phyloP scores from a whole-genome alignment of 177 flowering plant species.

The Viscum album region DNA sequence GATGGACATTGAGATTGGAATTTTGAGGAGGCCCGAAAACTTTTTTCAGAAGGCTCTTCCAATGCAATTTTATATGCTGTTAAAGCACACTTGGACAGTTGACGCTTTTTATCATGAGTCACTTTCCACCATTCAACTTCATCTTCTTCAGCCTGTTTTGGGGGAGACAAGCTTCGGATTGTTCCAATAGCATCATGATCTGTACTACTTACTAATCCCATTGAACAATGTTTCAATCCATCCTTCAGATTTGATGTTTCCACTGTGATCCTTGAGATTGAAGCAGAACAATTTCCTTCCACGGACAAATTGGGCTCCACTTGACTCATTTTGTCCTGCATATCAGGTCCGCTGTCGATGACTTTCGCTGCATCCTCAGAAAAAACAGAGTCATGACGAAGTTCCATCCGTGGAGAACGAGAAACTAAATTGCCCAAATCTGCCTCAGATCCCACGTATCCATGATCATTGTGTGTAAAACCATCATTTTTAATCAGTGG shows the following conservation, averaged over 20 bases:
- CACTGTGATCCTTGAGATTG: constrained; percentile 8
- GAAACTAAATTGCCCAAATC: constrained; percentile 7
- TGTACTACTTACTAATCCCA: constrained; percentile 8
- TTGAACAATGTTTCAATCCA: constrained; percentile 17
- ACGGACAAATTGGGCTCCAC: constrained; percentile 11
- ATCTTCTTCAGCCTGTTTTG: not conserved
- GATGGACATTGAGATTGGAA: not conserved
- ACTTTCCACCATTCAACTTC: not conserved
- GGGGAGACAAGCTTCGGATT: not conserved
- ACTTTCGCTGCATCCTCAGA: constrained; percentile 1
- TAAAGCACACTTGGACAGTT: not conserved
- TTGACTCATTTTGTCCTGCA: constrained; percentile 8
- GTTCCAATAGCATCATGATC: constrained; percentile 2
- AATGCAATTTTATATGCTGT: not conserved
- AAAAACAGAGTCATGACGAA: constrained; percentile 6
- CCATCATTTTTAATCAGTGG: constrained; percentile 8
- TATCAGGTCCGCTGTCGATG: constrained; percentile 3
- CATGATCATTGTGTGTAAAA: constrained; percentile 2
- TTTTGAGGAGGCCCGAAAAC: constrained; percentile 2
- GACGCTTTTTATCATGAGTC: not conserved
- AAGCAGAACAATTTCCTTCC: constrained; percentile 13
- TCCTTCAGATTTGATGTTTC: constrained; percentile 10
- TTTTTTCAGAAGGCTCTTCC: constrained; percentile 4
- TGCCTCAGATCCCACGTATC: constrained; percentile 1
- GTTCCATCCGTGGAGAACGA: not conserved